These are phyloP conservation scores for Podospora appendiculata DNA, from an alignment of 495 filamentous ascomycete genomes.

Conservation along the genomic window DNA sequence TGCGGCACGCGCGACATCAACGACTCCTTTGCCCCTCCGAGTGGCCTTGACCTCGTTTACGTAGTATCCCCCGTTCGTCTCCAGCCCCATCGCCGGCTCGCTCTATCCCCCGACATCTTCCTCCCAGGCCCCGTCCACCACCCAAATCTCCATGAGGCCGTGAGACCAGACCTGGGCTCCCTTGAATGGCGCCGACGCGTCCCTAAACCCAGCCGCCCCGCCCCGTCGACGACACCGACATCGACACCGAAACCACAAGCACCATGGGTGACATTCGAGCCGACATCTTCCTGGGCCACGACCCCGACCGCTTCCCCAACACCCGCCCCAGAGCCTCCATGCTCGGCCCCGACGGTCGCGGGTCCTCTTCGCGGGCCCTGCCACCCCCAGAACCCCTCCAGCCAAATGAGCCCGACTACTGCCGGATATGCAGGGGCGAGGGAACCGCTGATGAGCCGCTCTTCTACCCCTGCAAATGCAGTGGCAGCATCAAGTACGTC, in stretches of 20 bases:
- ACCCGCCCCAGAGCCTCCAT: slow-evolving; percentile 13
- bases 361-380: slow-evolving; percentile 4
- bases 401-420: slow-evolving; percentile 62
- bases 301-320: slow-evolving; percentile 18
- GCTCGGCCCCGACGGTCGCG: neutral
- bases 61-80: too few relatives aligned
- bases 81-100: too few relatives aligned
- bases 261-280: neutral
- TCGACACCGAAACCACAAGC: neutral
- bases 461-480: slow-evolving; percentile 98
- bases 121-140: too few relatives aligned
- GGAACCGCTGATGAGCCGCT: slow-evolving; percentile 76
- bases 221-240: neutral
- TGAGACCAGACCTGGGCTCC: neutral
- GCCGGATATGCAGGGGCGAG: slow-evolving; percentile 91
- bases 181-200: slow-evolving; percentile 8
- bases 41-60: too few relatives aligned
- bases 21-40: too few relatives aligned
- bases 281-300: slow-evolving; percentile 7
- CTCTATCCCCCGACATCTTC: too few relatives aligned
- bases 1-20: too few relatives aligned
- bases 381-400: slow-evolving; percentile 10
- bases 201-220: slow-evolving; percentile 1
- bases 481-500: slow-evolving; percentile 95
- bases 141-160: neutral